phyloP scores from a whole-genome alignment of 768 basidiomycete species.

The Auricularia heimuer region DNA sequence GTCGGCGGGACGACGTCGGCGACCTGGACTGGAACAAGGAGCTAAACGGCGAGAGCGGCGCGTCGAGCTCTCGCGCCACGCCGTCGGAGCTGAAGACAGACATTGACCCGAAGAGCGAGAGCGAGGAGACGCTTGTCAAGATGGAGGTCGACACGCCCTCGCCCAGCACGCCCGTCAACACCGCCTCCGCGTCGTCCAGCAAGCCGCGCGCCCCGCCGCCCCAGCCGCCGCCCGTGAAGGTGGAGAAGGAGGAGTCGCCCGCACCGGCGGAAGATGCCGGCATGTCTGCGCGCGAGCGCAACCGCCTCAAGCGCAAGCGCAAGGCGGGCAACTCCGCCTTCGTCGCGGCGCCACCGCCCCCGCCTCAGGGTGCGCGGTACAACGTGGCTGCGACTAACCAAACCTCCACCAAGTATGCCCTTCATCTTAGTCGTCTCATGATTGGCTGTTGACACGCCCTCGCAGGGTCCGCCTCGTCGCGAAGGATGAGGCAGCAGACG shows the following conservation, averaged over 20 bases:
- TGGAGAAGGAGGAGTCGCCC: constrained; percentile 30
- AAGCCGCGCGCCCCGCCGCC: constrained; percentile 35
- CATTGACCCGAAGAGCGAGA: constrained; percentile 2
- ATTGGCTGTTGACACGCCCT: not conserved
- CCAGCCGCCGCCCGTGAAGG: not conserved
- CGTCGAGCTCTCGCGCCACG: constrained; percentile 9
- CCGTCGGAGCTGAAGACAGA: not conserved
- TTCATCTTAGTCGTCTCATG: not conserved
- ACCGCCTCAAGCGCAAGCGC: constrained; percentile 89
- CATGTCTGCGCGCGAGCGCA: constrained; percentile 86
- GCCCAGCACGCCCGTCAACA: constrained; percentile 28
- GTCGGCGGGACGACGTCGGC: constrained; percentile 48
- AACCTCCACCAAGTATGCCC: not conserved
- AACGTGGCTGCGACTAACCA: not conserved
- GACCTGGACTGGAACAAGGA: constrained; percentile 77
- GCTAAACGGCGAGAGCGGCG: constrained; percentile 46
- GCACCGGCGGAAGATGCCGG: constrained; percentile 18
- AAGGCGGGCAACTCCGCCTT: constrained; percentile 79
- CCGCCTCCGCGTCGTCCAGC: constrained; percentile 30
- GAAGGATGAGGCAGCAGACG: constrained; percentile 42
- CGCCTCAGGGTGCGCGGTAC: constrained; percentile 2
- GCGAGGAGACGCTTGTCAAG: constrained; percentile 17
- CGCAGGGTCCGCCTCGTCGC: constrained; percentile 65
- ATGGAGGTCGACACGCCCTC: constrained; percentile 30
- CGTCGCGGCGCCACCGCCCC: constrained; percentile 34